Conservation (phyloP, 305 asterid genomes). For the Solanum hybrid region DNA sequence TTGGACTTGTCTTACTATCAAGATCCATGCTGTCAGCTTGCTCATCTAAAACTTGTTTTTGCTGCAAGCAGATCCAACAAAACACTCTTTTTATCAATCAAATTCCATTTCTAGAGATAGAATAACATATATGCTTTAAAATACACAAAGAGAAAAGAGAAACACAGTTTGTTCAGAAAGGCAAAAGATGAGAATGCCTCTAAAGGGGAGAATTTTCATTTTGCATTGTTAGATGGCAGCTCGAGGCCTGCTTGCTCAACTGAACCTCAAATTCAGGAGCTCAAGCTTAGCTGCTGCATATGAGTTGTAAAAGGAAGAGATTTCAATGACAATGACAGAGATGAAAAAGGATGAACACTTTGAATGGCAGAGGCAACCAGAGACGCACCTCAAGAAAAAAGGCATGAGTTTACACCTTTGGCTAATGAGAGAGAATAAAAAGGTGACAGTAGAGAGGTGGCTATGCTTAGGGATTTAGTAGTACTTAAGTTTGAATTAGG, state of each 20-base stretch:
- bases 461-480: neutral
- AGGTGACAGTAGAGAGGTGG: neutral
- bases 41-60: conserved; percentile 43
- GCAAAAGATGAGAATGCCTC: neutral
- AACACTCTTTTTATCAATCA: neutral
- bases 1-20: conserved; percentile 23
- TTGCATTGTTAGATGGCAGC: neutral
- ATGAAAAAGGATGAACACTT: neutral
- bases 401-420: neutral
- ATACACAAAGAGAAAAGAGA: neutral
- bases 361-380: neutral
- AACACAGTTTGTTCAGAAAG: neutral
- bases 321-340: neutral
- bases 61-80: conserved; percentile 32
- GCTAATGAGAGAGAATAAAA: neutral
- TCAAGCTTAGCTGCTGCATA: neutral
- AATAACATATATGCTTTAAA: neutral
- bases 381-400: neutral
- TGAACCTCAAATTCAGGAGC: neutral
- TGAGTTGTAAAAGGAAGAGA: neutral
- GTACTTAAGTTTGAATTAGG: neutral
- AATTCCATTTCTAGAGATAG: neutral
- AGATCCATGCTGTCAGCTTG: conserved; percentile 24
- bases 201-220: neutral
- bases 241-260: neutral